Evolutionary conservation across 768 basidiomycete species (phyloP).

Genomic region (Mycena galopus): DNA sequence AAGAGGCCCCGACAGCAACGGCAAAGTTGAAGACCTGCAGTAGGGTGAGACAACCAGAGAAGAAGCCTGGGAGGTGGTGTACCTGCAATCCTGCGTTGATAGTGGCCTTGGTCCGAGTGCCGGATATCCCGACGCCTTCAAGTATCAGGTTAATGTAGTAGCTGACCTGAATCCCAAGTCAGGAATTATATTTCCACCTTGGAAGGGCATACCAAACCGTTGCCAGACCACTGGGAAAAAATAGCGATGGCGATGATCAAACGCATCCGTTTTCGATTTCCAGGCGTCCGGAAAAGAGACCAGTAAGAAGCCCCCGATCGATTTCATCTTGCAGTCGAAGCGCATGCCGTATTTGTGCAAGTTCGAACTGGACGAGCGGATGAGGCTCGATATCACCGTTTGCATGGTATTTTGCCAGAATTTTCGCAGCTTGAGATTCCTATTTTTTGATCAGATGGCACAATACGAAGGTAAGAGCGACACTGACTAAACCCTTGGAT

Average conservation of each 20-base stretch:
- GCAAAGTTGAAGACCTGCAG: constrained; percentile 72
- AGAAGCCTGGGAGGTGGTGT: too few species aligned
- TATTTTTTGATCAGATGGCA: constrained; percentile 34
- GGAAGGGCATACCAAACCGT: constrained; percentile 66
- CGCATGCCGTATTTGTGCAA: constrained; percentile 80
- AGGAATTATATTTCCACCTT: neutral
- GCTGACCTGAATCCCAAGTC: constrained; percentile 16
- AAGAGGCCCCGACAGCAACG: constrained; percentile 69
- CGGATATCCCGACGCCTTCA: constrained; percentile 71
- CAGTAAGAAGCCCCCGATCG: constrained; percentile 61
- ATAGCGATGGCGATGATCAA: constrained; percentile 76
- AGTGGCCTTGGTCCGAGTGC: constrained; percentile 64
- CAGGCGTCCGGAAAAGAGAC: constrained; percentile 70
- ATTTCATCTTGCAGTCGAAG: constrained; percentile 72
- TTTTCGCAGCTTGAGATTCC: constrained; percentile 69
- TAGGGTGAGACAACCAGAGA: constrained; percentile 7
- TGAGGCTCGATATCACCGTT: constrained; percentile 69
- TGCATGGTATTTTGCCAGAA: constrained; percentile 82
- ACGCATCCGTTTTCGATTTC: constrained; percentile 77
- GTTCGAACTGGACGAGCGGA: constrained; percentile 67
- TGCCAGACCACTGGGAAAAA: constrained; percentile 85
- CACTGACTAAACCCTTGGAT: constrained; percentile 67
- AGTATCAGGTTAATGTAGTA: constrained; percentile 82
- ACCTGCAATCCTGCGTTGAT: constrained; percentile 78
- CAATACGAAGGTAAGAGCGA: neutral